phyloP scores from a whole-genome alignment of 2,329 filamentous ascomycete genomes.

The Periconia sp. region DNA sequence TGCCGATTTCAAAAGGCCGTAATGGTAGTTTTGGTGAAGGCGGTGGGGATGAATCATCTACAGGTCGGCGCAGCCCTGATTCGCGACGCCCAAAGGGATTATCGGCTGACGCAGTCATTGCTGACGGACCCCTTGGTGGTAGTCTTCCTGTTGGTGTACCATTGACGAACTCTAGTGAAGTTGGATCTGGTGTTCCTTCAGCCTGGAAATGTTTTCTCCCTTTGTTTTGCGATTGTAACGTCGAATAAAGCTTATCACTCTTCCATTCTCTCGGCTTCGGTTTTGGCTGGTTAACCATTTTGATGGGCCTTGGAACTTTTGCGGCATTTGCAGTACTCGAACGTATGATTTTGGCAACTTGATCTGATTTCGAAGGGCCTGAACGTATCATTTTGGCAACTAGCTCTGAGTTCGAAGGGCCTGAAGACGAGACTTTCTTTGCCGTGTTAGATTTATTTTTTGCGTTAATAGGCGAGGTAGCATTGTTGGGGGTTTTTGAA shows the following conservation, averaged over 20 bases:
- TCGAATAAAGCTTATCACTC: conserved; percentile 19
- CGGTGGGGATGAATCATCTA: conserved; percentile 1
- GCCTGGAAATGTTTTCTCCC: conserved; percentile 23
- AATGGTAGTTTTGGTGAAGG: conserved; percentile 6
- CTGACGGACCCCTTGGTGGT: neutral
- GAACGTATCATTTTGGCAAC: too few relatives aligned
- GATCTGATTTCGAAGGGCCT: conserved; percentile 2
- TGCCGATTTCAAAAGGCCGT: conserved; percentile 23
- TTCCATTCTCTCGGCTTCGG: conserved; percentile 9
- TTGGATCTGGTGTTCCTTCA: conserved; percentile 29
- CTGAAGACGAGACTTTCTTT: neutral
- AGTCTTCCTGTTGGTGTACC: conserved; percentile 9
- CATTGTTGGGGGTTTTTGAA: neutral
- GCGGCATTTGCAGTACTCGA: neutral
- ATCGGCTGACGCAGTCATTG: conserved; percentile 2
- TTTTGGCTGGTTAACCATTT: conserved; percentile 26
- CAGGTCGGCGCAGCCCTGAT: conserved; percentile 10
- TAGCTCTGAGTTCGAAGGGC: neutral
- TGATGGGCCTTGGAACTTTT: conserved; percentile 19
- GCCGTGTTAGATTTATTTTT: neutral
- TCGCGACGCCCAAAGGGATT: conserved; percentile 30
- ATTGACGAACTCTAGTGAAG: conserved; percentile 27
- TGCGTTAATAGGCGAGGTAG: neutral
- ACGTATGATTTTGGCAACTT: neutral
- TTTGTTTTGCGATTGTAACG: conserved; percentile 13